Base-by-base conservation (phyloP, 2,329 filamentous ascomycete genomes). In the Drechslera avenae region DNA sequence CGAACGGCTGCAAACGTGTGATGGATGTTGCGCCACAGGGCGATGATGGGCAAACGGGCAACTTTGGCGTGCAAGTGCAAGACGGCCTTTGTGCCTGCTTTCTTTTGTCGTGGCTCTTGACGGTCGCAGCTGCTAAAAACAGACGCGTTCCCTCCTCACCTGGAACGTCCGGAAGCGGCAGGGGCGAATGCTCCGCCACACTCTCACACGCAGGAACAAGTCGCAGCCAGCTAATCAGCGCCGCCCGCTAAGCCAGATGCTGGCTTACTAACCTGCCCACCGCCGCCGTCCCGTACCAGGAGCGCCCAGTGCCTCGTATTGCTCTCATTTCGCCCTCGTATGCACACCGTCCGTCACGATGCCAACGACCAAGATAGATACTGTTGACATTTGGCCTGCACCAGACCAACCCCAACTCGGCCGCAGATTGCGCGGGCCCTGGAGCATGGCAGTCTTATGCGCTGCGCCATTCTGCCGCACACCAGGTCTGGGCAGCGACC, bases 161-260 rank as follows among this genome's bases (percentile, higher is more conserved):
- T 48, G 50, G 34, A 46, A 43, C 37, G 23, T 43, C 51, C 54
- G 59, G 51, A 59, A 56, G 40, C 46, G 60, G 59, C 45, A 57
- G 33, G 48, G 14, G 45, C 55, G 55, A 47, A 50, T 46, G 60
- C 63, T 66, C 56, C 63, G 63, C 63, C 63, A 64, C 63, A 60
- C 46, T 64, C 54, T 39, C 28, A 10, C 12, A 57, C 50, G 54
- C 54, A 60, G 51, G 57, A 50, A 56, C 57, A 56, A 57, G 56
- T 46, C 58, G 12, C 57, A 47, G 16, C 21, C 33, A 42, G 21
- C 58, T 52, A 59, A 59, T 57, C 18, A 44, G 23, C 30, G 17
- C 39, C 23, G 12, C 23, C 19, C 39, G 34, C 39, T 37, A 54
- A 37, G 42, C 46, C 43, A 37, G 34, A 35, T 41, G 23, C 46